Percentiles rank a stretch among this genome's conserved stretches.
These are phyloP conservation scores for Diplodia scrobiculata DNA, from an alignment of 2,329 filamentous ascomycete genomes.

Conservation along the genomic window DNA sequence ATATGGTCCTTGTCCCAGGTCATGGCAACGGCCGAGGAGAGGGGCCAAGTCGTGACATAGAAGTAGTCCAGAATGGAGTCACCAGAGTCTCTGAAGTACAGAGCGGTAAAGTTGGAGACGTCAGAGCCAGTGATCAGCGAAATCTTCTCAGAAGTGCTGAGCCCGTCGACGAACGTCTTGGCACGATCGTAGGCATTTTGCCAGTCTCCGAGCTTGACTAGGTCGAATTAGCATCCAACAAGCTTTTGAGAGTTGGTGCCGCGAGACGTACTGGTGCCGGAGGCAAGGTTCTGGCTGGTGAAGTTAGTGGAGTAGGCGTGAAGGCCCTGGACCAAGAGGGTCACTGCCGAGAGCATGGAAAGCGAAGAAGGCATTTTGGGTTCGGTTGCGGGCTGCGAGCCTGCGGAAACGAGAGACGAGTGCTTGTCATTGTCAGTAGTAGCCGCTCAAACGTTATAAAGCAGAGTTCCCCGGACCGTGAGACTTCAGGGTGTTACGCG, in stretches of 20 bases:
- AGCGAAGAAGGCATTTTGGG: constrained; percentile 15
- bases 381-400: neutral
- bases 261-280: constrained; percentile 5
- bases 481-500: neutral
- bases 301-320: constrained; percentile 26
- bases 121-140: constrained; percentile 21
- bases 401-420: neutral
- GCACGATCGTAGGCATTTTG: constrained; percentile 23
- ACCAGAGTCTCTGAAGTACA: constrained; percentile 28
- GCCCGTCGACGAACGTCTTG: constrained; percentile 20
- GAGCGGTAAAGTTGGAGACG: constrained; percentile 27
- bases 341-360: constrained; percentile 9
- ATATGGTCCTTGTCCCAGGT: constrained; percentile 27
- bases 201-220: constrained; percentile 29
- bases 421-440: neutral
- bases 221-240: neutral
- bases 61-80: constrained; percentile 26
- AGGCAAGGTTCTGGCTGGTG: constrained; percentile 21
- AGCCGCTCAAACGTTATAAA: neutral
- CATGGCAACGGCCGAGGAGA: constrained; percentile 26
- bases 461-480: neutral
- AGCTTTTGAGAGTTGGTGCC: neutral
- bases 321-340: constrained; percentile 21
- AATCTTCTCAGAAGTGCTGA: constrained; percentile 24
- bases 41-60: constrained; percentile 25